Conservation (phyloP, 345 rosid genomes). For the Eucalyptus sideroxylon region DNA sequence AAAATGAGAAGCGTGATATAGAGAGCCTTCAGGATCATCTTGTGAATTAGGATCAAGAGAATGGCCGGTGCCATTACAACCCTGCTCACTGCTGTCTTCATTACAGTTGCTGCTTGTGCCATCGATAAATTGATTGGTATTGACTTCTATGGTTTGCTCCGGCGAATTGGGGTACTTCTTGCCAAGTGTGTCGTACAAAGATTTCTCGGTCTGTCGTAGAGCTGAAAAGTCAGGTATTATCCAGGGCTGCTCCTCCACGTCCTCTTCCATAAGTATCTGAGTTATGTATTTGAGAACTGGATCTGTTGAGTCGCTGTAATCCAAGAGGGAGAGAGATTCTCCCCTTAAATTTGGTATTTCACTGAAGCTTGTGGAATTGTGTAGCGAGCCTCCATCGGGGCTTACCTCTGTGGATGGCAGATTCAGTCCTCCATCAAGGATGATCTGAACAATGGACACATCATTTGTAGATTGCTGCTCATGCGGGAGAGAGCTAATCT, state of each 20-base stretch:
- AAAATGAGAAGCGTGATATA: neutral
- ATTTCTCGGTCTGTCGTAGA: conserved; percentile 49
- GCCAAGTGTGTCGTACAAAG: conserved; percentile 40
- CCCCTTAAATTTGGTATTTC: neutral
- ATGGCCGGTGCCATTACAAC: neutral
- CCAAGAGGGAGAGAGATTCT: conserved; percentile 10
- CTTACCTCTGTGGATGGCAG: neutral
- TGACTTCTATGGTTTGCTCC: neutral
- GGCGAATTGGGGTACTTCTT: conserved; percentile 19
- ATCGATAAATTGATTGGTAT: neutral
- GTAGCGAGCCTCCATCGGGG: neutral
- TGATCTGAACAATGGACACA: neutral
- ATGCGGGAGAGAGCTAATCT: neutral
- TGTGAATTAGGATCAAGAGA: conserved; percentile 7
- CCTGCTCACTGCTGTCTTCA: conserved; percentile 9
- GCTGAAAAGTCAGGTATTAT: conserved; percentile 38
- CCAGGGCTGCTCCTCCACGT: conserved; percentile 38
- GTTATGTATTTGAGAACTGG: conserved; percentile 43
- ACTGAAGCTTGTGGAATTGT: neutral
- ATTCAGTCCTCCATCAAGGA: neutral
- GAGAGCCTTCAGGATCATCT: neutral
- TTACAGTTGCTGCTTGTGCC: neutral
- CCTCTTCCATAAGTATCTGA: conserved; percentile 74
- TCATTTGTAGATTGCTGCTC: neutral
- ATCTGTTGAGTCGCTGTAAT: conserved; percentile 33